A percentile compares a stretch with the other conserved stretches of the same genome.
These are phyloP conservation scores for Aquilaria sinensis DNA, from an alignment of 345 rosid genomes.

Conservation along the genomic window DNA sequence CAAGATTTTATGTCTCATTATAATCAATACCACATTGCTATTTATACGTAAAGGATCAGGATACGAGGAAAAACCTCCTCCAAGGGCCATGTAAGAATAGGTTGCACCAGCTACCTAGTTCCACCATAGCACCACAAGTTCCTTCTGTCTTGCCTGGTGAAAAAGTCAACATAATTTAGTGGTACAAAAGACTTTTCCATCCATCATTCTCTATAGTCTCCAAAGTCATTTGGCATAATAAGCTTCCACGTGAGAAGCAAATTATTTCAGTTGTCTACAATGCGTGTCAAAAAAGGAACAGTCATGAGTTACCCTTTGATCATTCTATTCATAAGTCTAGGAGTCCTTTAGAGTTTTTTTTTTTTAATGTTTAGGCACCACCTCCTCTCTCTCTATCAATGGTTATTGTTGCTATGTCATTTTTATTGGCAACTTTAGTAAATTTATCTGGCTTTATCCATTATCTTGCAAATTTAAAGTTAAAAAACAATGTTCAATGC, in stretches of 20 bases:
- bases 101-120: not conserved
- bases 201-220: not conserved
- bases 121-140: not conserved
- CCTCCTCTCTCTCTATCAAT: too few species aligned
- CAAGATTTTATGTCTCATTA: too few species aligned
- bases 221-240: not conserved
- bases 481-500: too few species aligned
- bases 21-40: too few species aligned
- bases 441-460: too few species aligned
- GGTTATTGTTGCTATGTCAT: too few species aligned
- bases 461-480: too few species aligned
- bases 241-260: not conserved
- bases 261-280: too few species aligned
- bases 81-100: too few species aligned
- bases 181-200: not conserved
- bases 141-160: not conserved
- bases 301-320: not conserved
- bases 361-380: not conserved
- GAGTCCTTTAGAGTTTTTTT: not conserved
- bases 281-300: not conserved
- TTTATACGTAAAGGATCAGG: constrained; percentile 3
- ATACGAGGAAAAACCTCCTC: not conserved
- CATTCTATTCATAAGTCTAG: not conserved
- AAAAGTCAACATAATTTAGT: not conserved
- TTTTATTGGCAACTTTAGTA: too few species aligned